Conservation (phyloP, 306 rosid species). For the Sicyos edulis region DNA sequence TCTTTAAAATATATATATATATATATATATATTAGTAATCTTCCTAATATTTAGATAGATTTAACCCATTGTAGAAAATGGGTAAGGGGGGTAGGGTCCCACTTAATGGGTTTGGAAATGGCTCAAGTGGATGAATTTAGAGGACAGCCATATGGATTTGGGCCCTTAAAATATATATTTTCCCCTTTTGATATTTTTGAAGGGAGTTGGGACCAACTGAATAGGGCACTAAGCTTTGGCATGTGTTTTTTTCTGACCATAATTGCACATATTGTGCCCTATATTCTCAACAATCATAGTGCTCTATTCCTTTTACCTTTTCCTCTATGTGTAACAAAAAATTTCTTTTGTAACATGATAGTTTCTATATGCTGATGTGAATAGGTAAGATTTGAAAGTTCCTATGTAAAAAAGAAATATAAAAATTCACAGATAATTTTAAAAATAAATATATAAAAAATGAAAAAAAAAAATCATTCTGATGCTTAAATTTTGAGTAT, state of each 20-base stretch:
- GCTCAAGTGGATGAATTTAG: conserved; percentile 11
- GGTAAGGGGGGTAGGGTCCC: conserved; percentile 13
- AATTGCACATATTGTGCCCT: conserved; percentile 4
- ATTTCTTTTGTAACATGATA: neutral
- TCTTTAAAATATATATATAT: no score
- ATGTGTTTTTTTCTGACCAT: conserved; percentile 16
- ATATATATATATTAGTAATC: no score
- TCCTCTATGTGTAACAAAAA: conserved; percentile 6
- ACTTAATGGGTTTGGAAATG: conserved; percentile 8
- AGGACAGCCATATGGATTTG: conserved; percentile 4
- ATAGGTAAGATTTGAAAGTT: neutral
- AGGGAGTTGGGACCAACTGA: conserved; percentile 13
- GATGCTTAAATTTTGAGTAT: no score
- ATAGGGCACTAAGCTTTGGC: neutral
- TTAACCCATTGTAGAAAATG: no score
- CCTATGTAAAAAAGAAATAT: neutral
- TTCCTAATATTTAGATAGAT: no score
- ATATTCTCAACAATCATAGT: conserved; percentile 8
- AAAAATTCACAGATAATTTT: neutral
- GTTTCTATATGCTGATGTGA: neutral
- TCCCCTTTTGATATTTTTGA: neutral
- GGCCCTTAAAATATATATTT: no score
- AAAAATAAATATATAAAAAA: neutral
- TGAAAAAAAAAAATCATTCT: no score
- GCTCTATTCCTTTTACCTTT: neutral